Evolutionary conservation across 768 basidiomycete species (phyloP).

Genomic region (Atractiella rhizophila): DNA sequence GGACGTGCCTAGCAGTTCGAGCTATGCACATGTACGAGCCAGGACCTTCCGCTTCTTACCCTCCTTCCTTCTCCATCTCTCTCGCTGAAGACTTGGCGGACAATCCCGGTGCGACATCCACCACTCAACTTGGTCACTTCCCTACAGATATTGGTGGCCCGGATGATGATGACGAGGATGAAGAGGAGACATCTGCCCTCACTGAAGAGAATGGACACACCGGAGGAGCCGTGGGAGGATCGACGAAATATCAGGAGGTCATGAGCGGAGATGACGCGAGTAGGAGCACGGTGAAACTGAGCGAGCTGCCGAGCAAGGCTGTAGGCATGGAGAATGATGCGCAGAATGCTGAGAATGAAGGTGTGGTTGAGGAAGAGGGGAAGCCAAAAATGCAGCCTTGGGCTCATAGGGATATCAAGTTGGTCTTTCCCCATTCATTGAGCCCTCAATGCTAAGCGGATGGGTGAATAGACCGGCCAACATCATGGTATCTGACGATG

Average conservation of each 20-base stretch:
- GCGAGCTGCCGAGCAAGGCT: no score
- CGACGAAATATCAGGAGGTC: conserved; percentile 1
- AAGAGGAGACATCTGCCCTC: no score
- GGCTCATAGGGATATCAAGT: conserved; percentile 90
- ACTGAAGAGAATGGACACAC: conserved; percentile 12
- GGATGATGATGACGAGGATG: conserved; percentile 20
- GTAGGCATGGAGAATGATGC: neutral
- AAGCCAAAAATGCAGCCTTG: conserved; percentile 44
- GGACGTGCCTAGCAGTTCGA: conserved; percentile 74
- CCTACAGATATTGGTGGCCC: no score
- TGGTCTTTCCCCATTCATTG: conserved; percentile 34
- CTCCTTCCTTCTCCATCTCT: conserved; percentile 3
- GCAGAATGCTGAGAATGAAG: neutral
- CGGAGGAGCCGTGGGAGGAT: conserved; percentile 7
- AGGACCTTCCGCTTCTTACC: conserved; percentile 3
- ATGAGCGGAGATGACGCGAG: no score
- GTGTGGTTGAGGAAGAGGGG: neutral
- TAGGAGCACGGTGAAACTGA: no score
- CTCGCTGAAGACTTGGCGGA: neutral
- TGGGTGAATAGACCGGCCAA: no score
- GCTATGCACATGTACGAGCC: conserved; percentile 67
- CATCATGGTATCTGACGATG: conserved; percentile 87
- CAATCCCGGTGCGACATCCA: neutral
- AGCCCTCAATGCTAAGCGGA: no score
- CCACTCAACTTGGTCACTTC: neutral